Percentiles rank a stretch among this genome's conserved stretches.
phyloP scores from a whole-genome alignment of 2,329 filamentous ascomycete species.

The Botrytis paeoniae region DNA sequence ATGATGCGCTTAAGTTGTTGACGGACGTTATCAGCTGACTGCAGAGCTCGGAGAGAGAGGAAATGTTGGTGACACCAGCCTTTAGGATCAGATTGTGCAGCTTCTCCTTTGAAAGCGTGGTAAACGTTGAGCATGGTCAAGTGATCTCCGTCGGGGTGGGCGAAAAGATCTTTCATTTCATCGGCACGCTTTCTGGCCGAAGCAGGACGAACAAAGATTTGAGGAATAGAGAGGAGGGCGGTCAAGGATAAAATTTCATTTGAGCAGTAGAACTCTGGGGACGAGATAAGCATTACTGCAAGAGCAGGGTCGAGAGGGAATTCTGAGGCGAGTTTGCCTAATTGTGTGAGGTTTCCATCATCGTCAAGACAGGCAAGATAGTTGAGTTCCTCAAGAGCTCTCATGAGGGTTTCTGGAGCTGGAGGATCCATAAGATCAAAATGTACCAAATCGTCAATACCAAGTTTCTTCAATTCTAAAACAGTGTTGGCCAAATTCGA shows the following conservation, averaged over 20 bases:
- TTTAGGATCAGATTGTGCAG: constrained; percentile 69
- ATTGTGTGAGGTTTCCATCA: constrained; percentile 83
- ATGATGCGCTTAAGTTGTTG: constrained; percentile 92
- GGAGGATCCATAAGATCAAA: constrained; percentile 99
- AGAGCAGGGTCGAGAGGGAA: constrained; percentile 93
- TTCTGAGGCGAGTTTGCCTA: constrained; percentile 86
- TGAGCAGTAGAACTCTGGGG: constrained; percentile 96
- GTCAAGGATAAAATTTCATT: constrained; percentile 97
- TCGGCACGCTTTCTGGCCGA: constrained; percentile 85
- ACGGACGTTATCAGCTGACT: constrained; percentile 92
- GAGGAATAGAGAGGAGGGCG: constrained; percentile 87
- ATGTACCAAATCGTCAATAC: constrained; percentile 91
- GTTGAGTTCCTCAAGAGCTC: constrained; percentile 94
- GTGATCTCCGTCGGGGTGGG: constrained; percentile 91
- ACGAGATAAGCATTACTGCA: constrained; percentile 96
- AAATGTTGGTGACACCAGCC: constrained; percentile 98
- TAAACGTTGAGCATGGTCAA: constrained; percentile 96
- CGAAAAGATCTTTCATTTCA: constrained; percentile 94
- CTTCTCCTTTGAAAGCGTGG: constrained; percentile 85
- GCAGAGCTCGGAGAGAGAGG: constrained; percentile 80
- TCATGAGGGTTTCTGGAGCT: constrained; percentile 96
- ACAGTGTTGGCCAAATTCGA: constrained; percentile 96
- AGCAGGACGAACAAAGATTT: constrained; percentile 87
- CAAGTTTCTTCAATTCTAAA: constrained; percentile 94
- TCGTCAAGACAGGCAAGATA: constrained; percentile 96